phyloP scores from a whole-genome alignment of 2,329 filamentous ascomycete genomes.

The Chaetothyriales sp. region DNA sequence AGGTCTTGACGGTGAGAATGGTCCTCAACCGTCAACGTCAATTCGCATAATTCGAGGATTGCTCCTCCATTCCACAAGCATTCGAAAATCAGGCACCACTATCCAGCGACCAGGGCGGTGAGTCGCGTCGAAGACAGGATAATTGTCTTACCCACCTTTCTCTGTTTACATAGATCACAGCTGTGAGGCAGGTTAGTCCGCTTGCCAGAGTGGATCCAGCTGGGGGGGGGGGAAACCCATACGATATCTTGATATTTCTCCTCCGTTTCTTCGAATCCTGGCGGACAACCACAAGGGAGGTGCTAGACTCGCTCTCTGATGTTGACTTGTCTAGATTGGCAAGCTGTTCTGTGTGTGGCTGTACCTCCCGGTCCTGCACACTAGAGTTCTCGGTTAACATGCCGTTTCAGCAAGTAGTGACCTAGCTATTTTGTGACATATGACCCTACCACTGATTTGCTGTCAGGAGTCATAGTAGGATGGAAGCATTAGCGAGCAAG shows the following conservation, averaged over 20 bases:
- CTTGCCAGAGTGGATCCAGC: background rate
- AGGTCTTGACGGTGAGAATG: background rate
- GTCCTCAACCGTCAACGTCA: no score
- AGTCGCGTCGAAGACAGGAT: conserved; percentile 24
- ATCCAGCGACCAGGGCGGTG: conserved; percentile 8
- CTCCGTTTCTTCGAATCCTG: background rate
- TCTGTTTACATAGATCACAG: conserved; percentile 31
- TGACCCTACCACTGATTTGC: background rate
- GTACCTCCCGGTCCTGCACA: background rate
- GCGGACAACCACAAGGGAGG: background rate
- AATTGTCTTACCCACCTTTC: conserved; percentile 24
- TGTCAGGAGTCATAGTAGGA: background rate
- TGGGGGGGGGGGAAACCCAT: background rate
- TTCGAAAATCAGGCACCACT: no score
- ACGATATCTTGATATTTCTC: background rate
- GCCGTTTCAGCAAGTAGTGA: background rate
- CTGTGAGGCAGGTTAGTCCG: conserved; percentile 14
- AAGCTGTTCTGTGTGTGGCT: background rate
- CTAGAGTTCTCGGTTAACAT: background rate
- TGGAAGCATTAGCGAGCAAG: background rate
- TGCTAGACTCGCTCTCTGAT: background rate
- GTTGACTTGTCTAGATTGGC: background rate
- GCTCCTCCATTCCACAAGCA: no score
- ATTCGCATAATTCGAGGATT: no score
- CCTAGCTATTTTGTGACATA: background rate